phyloP scores from a whole-genome alignment of 2,329 filamentous ascomycete genomes.

The Harringtonia aguacate region DNA sequence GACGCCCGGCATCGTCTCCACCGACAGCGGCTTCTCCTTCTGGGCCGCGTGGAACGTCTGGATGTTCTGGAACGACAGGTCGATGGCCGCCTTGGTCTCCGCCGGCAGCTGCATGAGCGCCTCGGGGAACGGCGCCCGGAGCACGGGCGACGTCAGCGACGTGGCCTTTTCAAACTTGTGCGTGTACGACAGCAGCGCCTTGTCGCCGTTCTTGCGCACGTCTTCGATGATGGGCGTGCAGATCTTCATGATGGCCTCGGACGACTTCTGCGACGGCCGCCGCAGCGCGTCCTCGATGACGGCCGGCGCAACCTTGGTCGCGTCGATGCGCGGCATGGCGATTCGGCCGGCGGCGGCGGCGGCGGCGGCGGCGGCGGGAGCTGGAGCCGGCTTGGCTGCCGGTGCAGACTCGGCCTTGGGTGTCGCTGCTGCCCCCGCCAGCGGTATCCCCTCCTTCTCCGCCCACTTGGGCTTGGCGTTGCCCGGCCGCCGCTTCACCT shows the following conservation, averaged over 20 bases:
- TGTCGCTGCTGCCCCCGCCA: background rate
- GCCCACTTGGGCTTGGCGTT: slow-evolving; percentile 93
- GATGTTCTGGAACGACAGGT: slow-evolving; percentile 90
- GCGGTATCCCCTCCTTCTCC: slow-evolving; percentile 57
- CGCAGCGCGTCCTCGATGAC: slow-evolving; percentile 67
- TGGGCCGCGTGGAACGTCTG: slow-evolving; percentile 88
- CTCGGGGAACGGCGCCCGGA: slow-evolving; percentile 79
- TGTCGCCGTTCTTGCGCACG: slow-evolving; percentile 73
- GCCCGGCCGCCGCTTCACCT: slow-evolving; percentile 85
- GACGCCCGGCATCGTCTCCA: slow-evolving; percentile 97
- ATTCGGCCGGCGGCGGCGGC: slow-evolving; percentile 45
- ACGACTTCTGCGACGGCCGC: slow-evolving; percentile 86
- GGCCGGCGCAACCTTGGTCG: slow-evolving; percentile 49
- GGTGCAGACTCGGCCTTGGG: background rate
- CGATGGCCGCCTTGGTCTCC: slow-evolving; percentile 87
- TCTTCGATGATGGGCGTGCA: slow-evolving; percentile 87
- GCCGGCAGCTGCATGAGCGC: slow-evolving; percentile 74
- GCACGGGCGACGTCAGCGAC: slow-evolving; percentile 76
- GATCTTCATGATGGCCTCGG: slow-evolving; percentile 86
- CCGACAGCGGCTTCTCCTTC: slow-evolving; percentile 68
- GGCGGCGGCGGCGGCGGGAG: background rate
- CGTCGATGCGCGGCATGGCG: slow-evolving; percentile 70
- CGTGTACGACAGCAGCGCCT: slow-evolving; percentile 81
- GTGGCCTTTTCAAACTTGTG: slow-evolving; percentile 98
- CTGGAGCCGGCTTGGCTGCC: slow-evolving; percentile 26